Conservation (phyloP, 495 filamentous ascomycete genomes). For the Pseudotulostoma volvatum region DNA sequence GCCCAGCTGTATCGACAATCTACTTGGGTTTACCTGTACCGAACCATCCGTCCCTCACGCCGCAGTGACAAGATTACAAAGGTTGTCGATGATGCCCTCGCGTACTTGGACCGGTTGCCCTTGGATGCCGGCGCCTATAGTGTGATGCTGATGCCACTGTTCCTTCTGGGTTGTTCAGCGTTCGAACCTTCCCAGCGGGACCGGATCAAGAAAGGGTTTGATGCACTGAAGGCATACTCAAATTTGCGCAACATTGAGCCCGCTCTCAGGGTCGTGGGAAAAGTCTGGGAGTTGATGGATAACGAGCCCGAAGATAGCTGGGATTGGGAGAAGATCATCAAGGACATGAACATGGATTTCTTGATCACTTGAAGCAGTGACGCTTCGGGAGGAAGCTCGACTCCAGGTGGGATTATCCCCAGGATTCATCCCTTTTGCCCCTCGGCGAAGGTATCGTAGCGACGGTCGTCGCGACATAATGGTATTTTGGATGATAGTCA, state of each 20-base stretch:
- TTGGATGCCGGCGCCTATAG: conserved; percentile 50
- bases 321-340: conserved; percentile 82
- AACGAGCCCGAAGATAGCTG: conserved; percentile 54
- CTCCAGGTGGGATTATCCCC: neutral
- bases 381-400: neutral
- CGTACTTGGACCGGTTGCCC: conserved; percentile 45
- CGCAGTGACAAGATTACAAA: conserved; percentile 49
- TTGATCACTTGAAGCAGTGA: conserved; percentile 42
- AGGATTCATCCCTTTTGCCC: neutral
- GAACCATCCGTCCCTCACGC: conserved; percentile 64
- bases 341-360: conserved; percentile 65
- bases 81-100: conserved; percentile 66
- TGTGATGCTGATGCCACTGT: conserved; percentile 73
- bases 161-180: conserved; percentile 75
- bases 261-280: conserved; percentile 57
- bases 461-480: no score
- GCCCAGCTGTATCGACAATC: conserved; percentile 76
- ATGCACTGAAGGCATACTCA: conserved; percentile 56
- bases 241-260: conserved; percentile 67
- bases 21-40: conserved; percentile 79
- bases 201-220: conserved; percentile 50
- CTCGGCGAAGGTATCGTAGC: no score
- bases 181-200: conserved; percentile 55
- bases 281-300: conserved; percentile 74
- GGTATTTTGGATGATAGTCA: no score